phyloP scores from a whole-genome alignment of 2,329 filamentous ascomycete genomes.

The Penicillium polonicum region DNA sequence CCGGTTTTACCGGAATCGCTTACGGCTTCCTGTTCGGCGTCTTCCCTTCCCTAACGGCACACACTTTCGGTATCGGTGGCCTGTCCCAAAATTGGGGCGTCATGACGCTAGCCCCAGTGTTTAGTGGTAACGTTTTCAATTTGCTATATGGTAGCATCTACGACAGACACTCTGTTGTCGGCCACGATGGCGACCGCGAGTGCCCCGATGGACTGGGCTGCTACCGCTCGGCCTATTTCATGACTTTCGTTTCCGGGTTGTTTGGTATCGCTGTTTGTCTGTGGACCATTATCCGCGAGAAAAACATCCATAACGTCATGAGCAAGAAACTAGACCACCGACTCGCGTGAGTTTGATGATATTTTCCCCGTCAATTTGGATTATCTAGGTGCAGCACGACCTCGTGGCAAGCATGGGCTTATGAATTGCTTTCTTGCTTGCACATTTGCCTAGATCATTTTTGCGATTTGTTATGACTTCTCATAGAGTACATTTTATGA shows the following conservation, averaged over 20 bases:
- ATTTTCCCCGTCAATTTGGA: background rate
- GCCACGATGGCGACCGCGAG: slow-evolving; percentile 66
- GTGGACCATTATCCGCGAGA: slow-evolving; percentile 49
- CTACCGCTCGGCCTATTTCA: slow-evolving; percentile 76
- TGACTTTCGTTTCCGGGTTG: slow-evolving; percentile 71
- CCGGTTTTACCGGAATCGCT: slow-evolving; percentile 77
- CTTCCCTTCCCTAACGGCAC: slow-evolving; percentile 83
- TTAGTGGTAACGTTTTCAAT: slow-evolving; percentile 91
- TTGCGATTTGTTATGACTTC: background rate
- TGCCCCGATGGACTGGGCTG: slow-evolving; percentile 78
- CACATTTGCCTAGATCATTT: background rate
- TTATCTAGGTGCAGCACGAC: background rate
- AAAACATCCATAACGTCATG: slow-evolving; percentile 26
- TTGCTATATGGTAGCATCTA: slow-evolving; percentile 82
- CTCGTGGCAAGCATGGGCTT: background rate
- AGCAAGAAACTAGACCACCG: slow-evolving; percentile 34
- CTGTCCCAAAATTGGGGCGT: slow-evolving; percentile 95
- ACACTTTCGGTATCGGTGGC: slow-evolving; percentile 86
- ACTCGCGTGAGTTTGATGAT: slow-evolving; percentile 26
- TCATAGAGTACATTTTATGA: slow-evolving; percentile 8
- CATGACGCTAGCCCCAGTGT: slow-evolving; percentile 84
- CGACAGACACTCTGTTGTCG: slow-evolving; percentile 72
- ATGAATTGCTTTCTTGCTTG: background rate
- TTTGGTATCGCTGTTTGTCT: slow-evolving; percentile 68
- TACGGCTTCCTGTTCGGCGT: slow-evolving; percentile 96